These are phyloP conservation scores for Puccinia triticina DNA, from an alignment of 1,284 basidiomycete genomes.

Conservation along the genomic window DNA sequence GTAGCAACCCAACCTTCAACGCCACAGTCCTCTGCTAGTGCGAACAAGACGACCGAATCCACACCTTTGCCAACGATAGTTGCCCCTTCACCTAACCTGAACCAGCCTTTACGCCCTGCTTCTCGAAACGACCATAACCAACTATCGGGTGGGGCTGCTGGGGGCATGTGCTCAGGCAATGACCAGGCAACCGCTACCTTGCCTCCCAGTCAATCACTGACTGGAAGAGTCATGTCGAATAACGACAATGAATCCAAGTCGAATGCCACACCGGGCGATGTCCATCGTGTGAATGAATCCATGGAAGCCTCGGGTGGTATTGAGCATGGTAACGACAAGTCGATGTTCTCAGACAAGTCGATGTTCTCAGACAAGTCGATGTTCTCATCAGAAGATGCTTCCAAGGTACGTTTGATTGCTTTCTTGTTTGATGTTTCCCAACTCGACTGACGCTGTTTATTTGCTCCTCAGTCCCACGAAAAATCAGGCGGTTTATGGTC, in stretches of 20 bases:
- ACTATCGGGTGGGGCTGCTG: not conserved
- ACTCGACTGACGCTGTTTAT: not conserved
- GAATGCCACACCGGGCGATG: slow-evolving; percentile 3
- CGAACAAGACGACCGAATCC: slow-evolving; percentile 31
- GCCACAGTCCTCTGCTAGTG: slow-evolving; percentile 27
- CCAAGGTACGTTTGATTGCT: slow-evolving; percentile 27
- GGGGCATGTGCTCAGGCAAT: not conserved
- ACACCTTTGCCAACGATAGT: slow-evolving; percentile 37
- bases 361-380: slow-evolving; percentile 18
- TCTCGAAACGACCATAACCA: slow-evolving; percentile 12
- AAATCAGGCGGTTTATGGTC: slow-evolving; percentile 28
- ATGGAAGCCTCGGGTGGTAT: not conserved
- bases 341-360: slow-evolving; percentile 2
- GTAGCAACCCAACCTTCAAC: slow-evolving; percentile 32
- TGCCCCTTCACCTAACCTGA: slow-evolving; percentile 32
- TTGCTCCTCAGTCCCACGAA: slow-evolving; percentile 21
- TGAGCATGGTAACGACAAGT: slow-evolving; percentile 11
- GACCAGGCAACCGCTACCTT: slow-evolving; percentile 18
- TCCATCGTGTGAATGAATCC: not conserved
- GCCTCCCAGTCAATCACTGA: not conserved
- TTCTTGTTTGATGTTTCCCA: not conserved
- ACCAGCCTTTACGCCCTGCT: slow-evolving; percentile 27
- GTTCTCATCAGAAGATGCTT: not conserved
- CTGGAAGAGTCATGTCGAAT: slow-evolving; percentile 1
- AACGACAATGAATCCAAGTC: slow-evolving; percentile 10